Evolutionary conservation across 495 filamentous ascomycete genomes (phyloP), one percentile per base, ranked within the genome.

Genomic region (Penicillium flavigenum): DNA sequence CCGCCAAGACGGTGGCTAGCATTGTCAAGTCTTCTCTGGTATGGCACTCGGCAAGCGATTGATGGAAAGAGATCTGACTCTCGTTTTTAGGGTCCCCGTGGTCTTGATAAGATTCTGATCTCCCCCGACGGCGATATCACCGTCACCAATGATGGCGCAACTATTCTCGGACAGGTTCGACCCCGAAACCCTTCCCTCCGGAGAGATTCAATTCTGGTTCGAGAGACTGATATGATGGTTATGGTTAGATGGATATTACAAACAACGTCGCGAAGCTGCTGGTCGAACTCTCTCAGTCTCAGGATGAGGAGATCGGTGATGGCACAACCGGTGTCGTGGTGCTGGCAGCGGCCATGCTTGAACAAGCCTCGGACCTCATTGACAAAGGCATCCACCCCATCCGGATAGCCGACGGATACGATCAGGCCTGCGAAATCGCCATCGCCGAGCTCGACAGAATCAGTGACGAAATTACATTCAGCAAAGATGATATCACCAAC

Each of bases 341-440:
- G 51, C 79, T 99, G 58, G 94, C 94, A 20, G 93, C 94, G 57
- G 92, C 94, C 56, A 84, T 99, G 63, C 77, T 99, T 53, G 94
- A 99, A 73, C 92, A 96, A 75, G 94, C 94, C n/a, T 91, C 92
- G 50, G 94, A 97, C 64, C 82, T 99, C 59, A 98, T 99, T 70
- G 94, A 99, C 81, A 99, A 99, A 80, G 94, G 94, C 60, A 98
- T 99, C 64, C 94, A 99, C 71, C 94, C 94, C 58, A 98, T 99
- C 65, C 81, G 94, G 62, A 96, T 99, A 79, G 94, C 94, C 57
- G 95, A 99, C 71, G 94, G 94, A 42, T 99, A 95, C 69, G 94
- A 99, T 69, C 83, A 93, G 59, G 94, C 94, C 39, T 99, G 95
- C 68, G 95, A 99, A 72, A 91, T 97, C 63, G 94, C 94, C 38